Percentiles rank a stretch among this genome's conserved stretches.
These are phyloP conservation scores for Pyrrhoderma lamaoense DNA, from an alignment of 1,284 basidiomycete genomes.

Conservation along the genomic window DNA sequence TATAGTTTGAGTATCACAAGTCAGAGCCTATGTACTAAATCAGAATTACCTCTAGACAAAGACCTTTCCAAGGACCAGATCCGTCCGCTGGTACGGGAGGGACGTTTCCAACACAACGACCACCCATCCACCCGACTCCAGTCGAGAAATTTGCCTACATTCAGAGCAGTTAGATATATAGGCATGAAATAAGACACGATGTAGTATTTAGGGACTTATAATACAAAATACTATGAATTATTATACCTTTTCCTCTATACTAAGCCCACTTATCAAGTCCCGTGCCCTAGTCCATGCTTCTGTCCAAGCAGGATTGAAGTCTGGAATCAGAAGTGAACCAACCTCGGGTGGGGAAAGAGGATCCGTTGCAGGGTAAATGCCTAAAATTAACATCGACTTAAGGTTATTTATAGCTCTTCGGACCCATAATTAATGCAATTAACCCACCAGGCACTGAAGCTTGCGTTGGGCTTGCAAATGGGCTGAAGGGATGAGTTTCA, in stretches of 20 bases:
- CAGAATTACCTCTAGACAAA: conserved; percentile 51
- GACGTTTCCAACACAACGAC: conserved; percentile 59
- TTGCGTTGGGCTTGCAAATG: conserved; percentile 15
- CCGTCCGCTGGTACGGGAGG: conserved; percentile 29
- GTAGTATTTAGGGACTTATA: not conserved
- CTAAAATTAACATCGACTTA: conserved; percentile 14
- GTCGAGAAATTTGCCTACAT: conserved; percentile 44
- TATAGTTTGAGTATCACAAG: not conserved
- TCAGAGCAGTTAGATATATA: too few species aligned
- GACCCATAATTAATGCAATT: not conserved
- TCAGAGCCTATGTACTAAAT: not conserved
- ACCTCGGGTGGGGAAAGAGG: conserved; percentile 39
- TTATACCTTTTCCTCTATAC: conserved; percentile 30
- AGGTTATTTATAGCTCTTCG: too few species aligned
- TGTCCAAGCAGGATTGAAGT: conserved; percentile 45
- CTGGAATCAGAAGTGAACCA: conserved; percentile 32
- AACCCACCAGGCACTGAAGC: conserved; percentile 5
- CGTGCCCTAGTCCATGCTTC: conserved; percentile 40
- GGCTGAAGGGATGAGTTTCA: conserved; percentile 7
- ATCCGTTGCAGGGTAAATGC: conserved; percentile 36
- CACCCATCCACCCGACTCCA: conserved; percentile 48
- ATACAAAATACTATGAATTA: conserved; percentile 20
- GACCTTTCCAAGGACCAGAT: conserved; percentile 41
- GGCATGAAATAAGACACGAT: conserved; percentile 7
- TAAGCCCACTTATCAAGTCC: conserved; percentile 20